Evolutionary conservation across 2,329 filamentous ascomycete species (phyloP).

Genomic region (Alternaria arborescens): DNA sequence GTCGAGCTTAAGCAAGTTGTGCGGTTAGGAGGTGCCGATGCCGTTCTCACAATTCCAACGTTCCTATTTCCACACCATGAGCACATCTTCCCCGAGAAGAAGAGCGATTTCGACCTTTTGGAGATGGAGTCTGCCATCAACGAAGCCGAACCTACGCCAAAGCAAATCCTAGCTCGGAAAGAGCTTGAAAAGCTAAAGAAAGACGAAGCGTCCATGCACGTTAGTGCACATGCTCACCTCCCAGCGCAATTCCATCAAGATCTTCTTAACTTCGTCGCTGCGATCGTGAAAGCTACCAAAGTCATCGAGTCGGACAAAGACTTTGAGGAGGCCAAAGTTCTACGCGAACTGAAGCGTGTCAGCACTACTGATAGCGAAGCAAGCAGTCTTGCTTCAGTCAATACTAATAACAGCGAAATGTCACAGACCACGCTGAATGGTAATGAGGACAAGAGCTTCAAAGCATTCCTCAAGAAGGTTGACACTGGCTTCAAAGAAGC

Average conservation of each 20-base stretch:
- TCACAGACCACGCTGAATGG: constrained; percentile 20
- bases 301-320: constrained; percentile 63
- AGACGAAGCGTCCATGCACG: constrained; percentile 59
- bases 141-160: constrained; percentile 56
- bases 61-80: constrained; percentile 65
- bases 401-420: constrained; percentile 24
- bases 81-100: constrained; percentile 58
- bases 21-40: constrained; percentile 61
- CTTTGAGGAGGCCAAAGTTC: constrained; percentile 48
- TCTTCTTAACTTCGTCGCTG: constrained; percentile 63
- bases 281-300: constrained; percentile 66
- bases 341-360: constrained; percentile 41
- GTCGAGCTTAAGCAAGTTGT: constrained; percentile 59
- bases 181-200: constrained; percentile 53
- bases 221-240: constrained; percentile 59
- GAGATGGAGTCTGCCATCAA: constrained; percentile 51
- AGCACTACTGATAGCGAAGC: constrained; percentile 33
- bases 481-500: constrained; percentile 44
- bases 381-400: constrained; percentile 33
- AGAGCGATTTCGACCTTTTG: constrained; percentile 46
- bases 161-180: constrained; percentile 52
- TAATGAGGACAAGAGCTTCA: constrained; percentile 33
- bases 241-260: constrained; percentile 62
- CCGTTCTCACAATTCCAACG: constrained; percentile 58
- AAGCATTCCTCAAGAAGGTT: constrained; percentile 34